A percentile compares a stretch with the other conserved stretches of the same genome.
Evolutionary conservation across 306 rosid species (phyloP).

Genomic region (Gastrolobium bilobum): DNA sequence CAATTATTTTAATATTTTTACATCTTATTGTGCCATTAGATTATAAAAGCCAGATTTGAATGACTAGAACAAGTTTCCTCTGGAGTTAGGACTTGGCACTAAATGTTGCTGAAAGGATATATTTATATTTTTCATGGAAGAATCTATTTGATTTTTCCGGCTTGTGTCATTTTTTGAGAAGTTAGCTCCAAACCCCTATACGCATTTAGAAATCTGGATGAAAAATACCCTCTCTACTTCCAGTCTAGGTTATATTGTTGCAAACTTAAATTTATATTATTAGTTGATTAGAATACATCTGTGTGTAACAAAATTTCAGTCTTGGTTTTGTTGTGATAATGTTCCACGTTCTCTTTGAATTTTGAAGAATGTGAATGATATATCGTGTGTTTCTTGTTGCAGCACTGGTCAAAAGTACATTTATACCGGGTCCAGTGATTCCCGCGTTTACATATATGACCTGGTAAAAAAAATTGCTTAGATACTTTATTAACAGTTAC

Average conservation of each 20-base stretch:
- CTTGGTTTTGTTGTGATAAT: constrained; percentile 2
- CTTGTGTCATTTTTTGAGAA: not conserved
- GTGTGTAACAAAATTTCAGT: not conserved
- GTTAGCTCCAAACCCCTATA: not conserved
- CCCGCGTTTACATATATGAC: constrained; percentile 81
- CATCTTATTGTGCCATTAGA: constrained; percentile 1
- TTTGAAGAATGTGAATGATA: constrained; percentile 35
- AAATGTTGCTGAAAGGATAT: not conserved
- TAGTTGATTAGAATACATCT: constrained; percentile 25
- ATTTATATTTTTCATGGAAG: not conserved
- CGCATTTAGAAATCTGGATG: not conserved
- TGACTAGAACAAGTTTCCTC: not conserved
- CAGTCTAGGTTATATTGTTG: not conserved
- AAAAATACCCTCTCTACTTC: not conserved
- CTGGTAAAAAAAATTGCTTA: constrained; percentile 66
- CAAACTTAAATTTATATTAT: not conserved
- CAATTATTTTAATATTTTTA: not conserved
- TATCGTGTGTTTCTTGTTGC: constrained; percentile 56
- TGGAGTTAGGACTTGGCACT: not conserved
- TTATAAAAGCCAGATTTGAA: constrained; percentile 10
- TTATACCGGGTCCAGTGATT: constrained; percentile 86
- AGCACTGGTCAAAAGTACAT: constrained; percentile 98
- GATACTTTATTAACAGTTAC: not conserved
- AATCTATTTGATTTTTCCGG: not conserved
- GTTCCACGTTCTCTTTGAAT: constrained; percentile 30